Base-by-base conservation (phyloP, 2,329 filamentous ascomycete species). In the Colletotrichum aenigma region DNA sequence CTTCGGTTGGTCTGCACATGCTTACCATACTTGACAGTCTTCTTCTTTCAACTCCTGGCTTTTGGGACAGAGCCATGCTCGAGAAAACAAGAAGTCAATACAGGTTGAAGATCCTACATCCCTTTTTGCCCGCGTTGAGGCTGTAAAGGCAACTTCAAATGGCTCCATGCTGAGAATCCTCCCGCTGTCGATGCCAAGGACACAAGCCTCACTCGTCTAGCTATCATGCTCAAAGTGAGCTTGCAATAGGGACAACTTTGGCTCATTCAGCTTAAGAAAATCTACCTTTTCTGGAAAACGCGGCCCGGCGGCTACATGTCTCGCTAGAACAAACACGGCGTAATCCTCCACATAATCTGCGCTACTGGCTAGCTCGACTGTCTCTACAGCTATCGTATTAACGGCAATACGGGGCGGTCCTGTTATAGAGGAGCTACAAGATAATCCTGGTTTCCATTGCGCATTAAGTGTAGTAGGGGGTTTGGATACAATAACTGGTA, bases 401-500 rank as follows among this genome's bases (percentile, higher is more conserved):
- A 85, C 85, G 3, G 88, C 87, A 0, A 88, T 90, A 85, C 87
- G 90, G 79, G 85, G 89, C 24, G 86, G 85, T 0, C 80, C 89
- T 12, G 82, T 83, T 2, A 87, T 84, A 0, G 75, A 82, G 7
- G 21, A 16, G 5, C 66, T 68, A 7, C 2, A 43, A 48, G 21
- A 80, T 0, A 86, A 83, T 74, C 16, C 71, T 0, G 73, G 78
- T 0, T 91, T 90, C 78, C 83, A 87, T 77, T 62, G 72, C 7
- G 87, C 84, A 1, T 85, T 10, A 16, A n/a, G 8, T n/a, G 16
- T n/a, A 43, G 18, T 43, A 43, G 18, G 18, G 8, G 3, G 18
- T 43, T 6, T 18, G 18, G 18, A n/a, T n/a, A 43, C 18, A n/a
- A 43, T 4, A 43, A 43, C 5, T 43, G 18, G 36, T 38, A 38